Conservation (phyloP, 805 yeast species). For the Metschnikowia colocasiae region DNA sequence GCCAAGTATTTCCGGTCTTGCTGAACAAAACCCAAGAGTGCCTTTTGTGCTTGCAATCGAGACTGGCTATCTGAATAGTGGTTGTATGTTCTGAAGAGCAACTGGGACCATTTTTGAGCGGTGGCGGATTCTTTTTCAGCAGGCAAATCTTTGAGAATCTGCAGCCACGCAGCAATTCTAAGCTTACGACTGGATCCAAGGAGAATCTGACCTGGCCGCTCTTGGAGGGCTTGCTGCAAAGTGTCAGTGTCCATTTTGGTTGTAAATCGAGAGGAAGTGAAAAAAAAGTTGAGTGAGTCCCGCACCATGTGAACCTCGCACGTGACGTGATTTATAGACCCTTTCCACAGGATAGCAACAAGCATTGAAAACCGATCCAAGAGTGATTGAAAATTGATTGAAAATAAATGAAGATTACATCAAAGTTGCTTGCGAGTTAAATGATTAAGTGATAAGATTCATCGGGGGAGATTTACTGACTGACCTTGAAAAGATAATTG, state of each 20-base stretch:
- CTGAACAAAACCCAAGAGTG: slow-evolving; percentile 36
- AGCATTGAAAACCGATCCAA: too few species aligned
- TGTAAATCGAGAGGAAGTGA: neutral
- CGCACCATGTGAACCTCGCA: neutral
- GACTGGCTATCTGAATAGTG: slow-evolving; percentile 51
- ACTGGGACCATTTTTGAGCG: slow-evolving; percentile 21
- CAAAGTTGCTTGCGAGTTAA: too few species aligned
- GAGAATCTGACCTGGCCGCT: slow-evolving; percentile 21
- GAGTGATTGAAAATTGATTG: neutral
- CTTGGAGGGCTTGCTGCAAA: slow-evolving; percentile 14
- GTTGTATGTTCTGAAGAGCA: slow-evolving; percentile 45
- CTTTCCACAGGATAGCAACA: too few species aligned
- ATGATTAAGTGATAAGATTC: too few species aligned
- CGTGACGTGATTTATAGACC: neutral
- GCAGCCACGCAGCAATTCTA: slow-evolving; percentile 33
- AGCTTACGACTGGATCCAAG: slow-evolving; percentile 34
- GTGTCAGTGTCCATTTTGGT: slow-evolving; percentile 2
- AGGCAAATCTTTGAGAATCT: slow-evolving; percentile 25
- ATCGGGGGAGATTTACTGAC: too few species aligned
- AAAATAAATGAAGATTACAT: too few species aligned
- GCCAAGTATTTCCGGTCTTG: slow-evolving; percentile 31
- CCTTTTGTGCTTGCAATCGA: slow-evolving; percentile 37
- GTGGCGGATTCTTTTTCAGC: slow-evolving; percentile 12
- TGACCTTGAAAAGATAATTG: too few species aligned
- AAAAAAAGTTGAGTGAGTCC: slow-evolving; percentile 1